phyloP scores from a whole-genome alignment of 2,329 filamentous ascomycete species.

The Pezicula radicicola region DNA sequence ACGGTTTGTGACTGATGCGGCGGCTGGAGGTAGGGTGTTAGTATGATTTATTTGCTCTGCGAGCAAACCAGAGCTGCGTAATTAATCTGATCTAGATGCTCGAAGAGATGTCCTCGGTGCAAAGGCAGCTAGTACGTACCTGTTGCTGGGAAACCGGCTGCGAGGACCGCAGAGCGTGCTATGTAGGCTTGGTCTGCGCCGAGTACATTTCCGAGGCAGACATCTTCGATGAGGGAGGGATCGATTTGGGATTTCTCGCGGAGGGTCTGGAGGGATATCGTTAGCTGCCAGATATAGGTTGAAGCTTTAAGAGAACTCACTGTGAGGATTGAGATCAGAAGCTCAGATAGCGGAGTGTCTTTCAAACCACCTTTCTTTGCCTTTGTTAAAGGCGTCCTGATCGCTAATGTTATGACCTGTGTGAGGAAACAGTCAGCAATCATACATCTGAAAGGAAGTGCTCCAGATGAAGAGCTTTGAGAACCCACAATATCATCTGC shows the following conservation, averaged over 20 bases:
- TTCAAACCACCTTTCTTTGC: slow-evolving; percentile 92
- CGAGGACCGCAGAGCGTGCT: slow-evolving; percentile 80
- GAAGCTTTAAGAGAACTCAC: slow-evolving; percentile 70
- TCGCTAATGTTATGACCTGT: slow-evolving; percentile 78
- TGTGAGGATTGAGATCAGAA: slow-evolving; percentile 79
- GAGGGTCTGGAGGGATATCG: slow-evolving; percentile 6
- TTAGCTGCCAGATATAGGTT: background rate
- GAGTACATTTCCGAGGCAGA: slow-evolving; percentile 86
- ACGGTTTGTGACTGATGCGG: slow-evolving; percentile 82
- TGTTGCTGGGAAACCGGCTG: slow-evolving; percentile 82
- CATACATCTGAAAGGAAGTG: background rate
- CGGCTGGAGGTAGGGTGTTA: slow-evolving; percentile 38
- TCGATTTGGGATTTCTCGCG: slow-evolving; percentile 41
- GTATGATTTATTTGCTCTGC: too few relatives aligned
- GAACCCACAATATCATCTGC: slow-evolving; percentile 74
- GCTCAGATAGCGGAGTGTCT: slow-evolving; percentile 81
- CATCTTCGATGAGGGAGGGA: slow-evolving; percentile 81
- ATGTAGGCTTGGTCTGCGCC: slow-evolving; percentile 94
- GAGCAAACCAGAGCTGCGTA: too few relatives aligned
- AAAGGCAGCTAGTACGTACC: too few relatives aligned
- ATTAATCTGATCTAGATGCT: too few relatives aligned
- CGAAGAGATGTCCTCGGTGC: too few relatives aligned
- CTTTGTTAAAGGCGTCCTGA: slow-evolving; percentile 86
- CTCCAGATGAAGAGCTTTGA: background rate
- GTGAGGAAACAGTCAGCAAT: background rate